phyloP scores from a whole-genome alignment of 2,329 filamentous ascomycete genomes.

The Elsinoe arachidis region DNA sequence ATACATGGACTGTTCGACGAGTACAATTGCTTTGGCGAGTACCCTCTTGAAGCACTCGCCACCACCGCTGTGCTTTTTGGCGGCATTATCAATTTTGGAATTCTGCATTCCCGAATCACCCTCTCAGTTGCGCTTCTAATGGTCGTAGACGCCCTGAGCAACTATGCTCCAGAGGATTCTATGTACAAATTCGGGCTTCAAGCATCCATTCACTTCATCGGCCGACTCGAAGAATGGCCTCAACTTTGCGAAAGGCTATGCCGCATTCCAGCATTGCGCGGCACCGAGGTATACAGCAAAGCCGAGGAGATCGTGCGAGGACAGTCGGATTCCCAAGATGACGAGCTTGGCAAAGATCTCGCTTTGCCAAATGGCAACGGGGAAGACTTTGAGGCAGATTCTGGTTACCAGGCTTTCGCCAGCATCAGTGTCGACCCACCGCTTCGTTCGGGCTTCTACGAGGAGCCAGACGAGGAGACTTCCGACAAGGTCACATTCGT shows the following conservation, averaged over 20 bases:
- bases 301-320: constrained; percentile 72
- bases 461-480: constrained; percentile 74
- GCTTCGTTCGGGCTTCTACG: constrained; percentile 54
- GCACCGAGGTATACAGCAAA: constrained; percentile 67
- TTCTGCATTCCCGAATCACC: constrained; percentile 73
- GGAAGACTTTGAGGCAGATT: constrained; percentile 56
- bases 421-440: constrained; percentile 70
- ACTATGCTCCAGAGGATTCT: constrained; percentile 69
- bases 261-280: constrained; percentile 70
- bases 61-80: constrained; percentile 96
- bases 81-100: constrained; percentile 86
- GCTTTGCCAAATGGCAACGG: constrained; percentile 58
- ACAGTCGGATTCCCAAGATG: constrained; percentile 42
- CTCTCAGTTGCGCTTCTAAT: constrained; percentile 92
- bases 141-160: constrained; percentile 92
- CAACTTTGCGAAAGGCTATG: constrained; percentile 81
- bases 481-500: constrained; percentile 94
- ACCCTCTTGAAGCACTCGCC: constrained; percentile 89
- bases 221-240: constrained; percentile 86
- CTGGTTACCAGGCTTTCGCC: constrained; percentile 61
- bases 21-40: constrained; percentile 89
- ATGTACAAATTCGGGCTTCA: constrained; percentile 99
- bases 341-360: constrained; percentile 9
- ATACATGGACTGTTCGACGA: constrained; percentile 96
- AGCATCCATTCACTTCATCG: constrained; percentile 79